phyloP scores from a whole-genome alignment of 352 stramenopile genomes.

The Phytophthora meadii region DNA sequence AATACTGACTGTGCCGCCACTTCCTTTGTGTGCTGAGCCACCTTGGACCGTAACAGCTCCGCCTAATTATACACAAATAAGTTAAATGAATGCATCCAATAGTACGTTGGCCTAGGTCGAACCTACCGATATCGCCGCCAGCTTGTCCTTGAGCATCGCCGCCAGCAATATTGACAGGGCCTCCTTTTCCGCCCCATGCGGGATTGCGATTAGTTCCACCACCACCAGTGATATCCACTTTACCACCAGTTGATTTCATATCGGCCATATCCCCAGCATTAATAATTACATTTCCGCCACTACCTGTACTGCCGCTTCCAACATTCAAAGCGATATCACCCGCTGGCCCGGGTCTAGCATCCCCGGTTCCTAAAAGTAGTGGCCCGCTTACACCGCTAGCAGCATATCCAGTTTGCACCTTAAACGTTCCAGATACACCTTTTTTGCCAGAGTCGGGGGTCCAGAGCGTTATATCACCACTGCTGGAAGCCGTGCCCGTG shows the following conservation, averaged over 20 bases:
- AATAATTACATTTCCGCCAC: slow-evolving; percentile 85
- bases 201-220: slow-evolving; percentile 50
- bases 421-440: slow-evolving; percentile 83
- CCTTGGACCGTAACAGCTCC: slow-evolving; percentile 56
- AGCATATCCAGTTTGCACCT: slow-evolving; percentile 75
- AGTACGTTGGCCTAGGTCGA: neutral
- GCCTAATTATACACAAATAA: slow-evolving; percentile 28
- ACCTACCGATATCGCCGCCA: slow-evolving; percentile 54
- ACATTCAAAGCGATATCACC: slow-evolving; percentile 81
- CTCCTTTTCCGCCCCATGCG: slow-evolving; percentile 62
- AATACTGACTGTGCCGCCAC: slow-evolving; percentile 60
- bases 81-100: too few relatives aligned
- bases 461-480: slow-evolving; percentile 67
- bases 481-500: slow-evolving; percentile 51
- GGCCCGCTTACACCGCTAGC: slow-evolving; percentile 75
- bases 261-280: slow-evolving; percentile 62
- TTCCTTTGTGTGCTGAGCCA: slow-evolving; percentile 51
- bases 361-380: slow-evolving; percentile 79
- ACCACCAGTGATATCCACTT: slow-evolving; percentile 59
- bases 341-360: slow-evolving; percentile 66
- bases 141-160: slow-evolving; percentile 57
- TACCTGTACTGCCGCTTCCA: slow-evolving; percentile 82
- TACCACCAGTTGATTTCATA: slow-evolving; percentile 52
- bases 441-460: slow-evolving; percentile 76
- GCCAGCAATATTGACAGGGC: slow-evolving; percentile 59